Conservation (phyloP, 352 stramenopile species). For the Pythium folliculosum region DNA sequence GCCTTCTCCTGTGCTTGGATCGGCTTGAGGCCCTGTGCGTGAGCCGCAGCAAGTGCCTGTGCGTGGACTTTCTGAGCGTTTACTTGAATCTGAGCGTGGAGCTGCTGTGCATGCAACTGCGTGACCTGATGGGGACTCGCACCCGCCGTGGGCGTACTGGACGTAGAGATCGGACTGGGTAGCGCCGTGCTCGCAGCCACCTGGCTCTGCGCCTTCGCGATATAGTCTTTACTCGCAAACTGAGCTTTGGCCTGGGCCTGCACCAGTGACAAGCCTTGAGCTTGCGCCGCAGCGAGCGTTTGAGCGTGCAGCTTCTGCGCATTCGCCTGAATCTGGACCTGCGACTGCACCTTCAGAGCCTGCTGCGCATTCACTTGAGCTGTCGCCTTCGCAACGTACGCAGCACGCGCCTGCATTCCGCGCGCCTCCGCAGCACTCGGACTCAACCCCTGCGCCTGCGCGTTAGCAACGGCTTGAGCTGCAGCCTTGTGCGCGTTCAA, state of each 20-base stretch:
- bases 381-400: constrained; percentile 85
- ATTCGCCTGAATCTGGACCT: constrained; percentile 90
- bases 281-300: constrained; percentile 79
- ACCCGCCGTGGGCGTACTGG: constrained; percentile 51
- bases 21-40: constrained; percentile 83
- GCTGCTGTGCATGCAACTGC: constrained; percentile 59
- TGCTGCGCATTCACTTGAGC: constrained; percentile 85
- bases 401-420: constrained; percentile 79
- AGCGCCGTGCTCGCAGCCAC: constrained; percentile 61
- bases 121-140: constrained; percentile 71
- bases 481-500: constrained; percentile 84
- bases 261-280: constrained; percentile 81
- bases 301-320: constrained; percentile 88
- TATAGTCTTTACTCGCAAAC: constrained; percentile 89
- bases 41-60: constrained; percentile 82
- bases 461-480: constrained; percentile 71
- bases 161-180: constrained; percentile 42
- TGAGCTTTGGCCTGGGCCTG: constrained; percentile 87
- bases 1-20: constrained; percentile 88
- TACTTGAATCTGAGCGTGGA: constrained; percentile 88
- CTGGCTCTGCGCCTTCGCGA: constrained; percentile 85
- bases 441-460: constrained; percentile 79
- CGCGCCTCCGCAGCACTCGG: constrained; percentile 67
- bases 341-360: constrained; percentile 81
- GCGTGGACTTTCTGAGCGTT: constrained; percentile 90